A percentile compares a stretch with the other conserved stretches of the same genome.
Conservation (phyloP, 805 yeast species). For the Hemisphaericaspora nanyangensis region DNA sequence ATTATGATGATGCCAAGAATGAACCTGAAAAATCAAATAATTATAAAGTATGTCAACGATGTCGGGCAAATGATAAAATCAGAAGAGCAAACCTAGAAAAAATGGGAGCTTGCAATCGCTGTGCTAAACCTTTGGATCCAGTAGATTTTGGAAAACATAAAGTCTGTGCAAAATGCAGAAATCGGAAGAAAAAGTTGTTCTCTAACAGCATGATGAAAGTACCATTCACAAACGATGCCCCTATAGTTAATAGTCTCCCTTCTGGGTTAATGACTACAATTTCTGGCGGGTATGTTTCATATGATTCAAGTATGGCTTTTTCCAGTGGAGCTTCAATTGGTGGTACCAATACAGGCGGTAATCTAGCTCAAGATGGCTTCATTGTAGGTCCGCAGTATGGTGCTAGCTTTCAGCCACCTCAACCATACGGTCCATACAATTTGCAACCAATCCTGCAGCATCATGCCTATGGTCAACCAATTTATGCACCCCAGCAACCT, state of each 20-base stretch:
- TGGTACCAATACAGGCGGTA: too few relatives aligned
- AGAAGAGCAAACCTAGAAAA: constrained; percentile 54
- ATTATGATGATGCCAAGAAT: background rate
- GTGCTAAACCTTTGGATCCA: constrained; percentile 47
- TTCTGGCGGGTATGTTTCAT: too few relatives aligned
- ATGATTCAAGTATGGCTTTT: too few relatives aligned
- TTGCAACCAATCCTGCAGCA: constrained; percentile 3
- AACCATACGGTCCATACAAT: too few relatives aligned
- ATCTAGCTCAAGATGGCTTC: too few relatives aligned
- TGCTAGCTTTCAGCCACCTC: too few relatives aligned
- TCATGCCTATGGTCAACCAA: background rate
- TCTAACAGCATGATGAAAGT: too few relatives aligned
- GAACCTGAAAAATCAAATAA: constrained; percentile 17
- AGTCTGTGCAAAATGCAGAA: constrained; percentile 53
- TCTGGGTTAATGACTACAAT: too few relatives aligned
- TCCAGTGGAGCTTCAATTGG: too few relatives aligned
- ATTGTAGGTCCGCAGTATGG: too few relatives aligned
- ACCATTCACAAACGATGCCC: too few relatives aligned
- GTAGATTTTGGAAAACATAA: constrained; percentile 50
- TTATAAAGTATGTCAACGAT: constrained; percentile 63
- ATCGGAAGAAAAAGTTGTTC: constrained; percentile 43
- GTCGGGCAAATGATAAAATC: constrained; percentile 58
- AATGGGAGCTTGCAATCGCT: constrained; percentile 59
- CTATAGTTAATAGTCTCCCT: too few relatives aligned
- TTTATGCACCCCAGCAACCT: background rate